Evolutionary conservation across 2,329 filamentous ascomycete species (phyloP).

Genomic region (Paecilomyces formosus): DNA sequence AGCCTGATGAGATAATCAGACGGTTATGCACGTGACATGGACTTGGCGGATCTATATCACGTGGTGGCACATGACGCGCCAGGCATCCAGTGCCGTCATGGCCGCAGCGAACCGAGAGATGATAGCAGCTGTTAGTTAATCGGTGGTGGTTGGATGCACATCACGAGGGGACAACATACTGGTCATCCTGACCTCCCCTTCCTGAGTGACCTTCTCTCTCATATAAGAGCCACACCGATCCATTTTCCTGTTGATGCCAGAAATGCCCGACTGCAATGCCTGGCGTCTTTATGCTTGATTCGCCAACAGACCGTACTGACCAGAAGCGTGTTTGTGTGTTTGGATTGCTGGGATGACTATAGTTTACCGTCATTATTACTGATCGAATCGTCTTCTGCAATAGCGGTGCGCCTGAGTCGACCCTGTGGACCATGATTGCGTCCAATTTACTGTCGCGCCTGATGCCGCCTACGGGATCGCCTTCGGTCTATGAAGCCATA

Average conservation of each 20-base stretch:
- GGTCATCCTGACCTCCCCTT: not conserved
- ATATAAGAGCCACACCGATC: not conserved
- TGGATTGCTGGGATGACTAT: not conserved
- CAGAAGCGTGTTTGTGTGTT: not conserved
- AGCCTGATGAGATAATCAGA: not conserved
- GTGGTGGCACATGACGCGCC: not conserved
- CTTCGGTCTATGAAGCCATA: constrained; percentile 42
- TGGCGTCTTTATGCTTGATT: not conserved
- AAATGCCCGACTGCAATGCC: not conserved
- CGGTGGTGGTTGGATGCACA: not conserved
- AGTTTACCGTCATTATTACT: not conserved
- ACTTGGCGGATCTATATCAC: not conserved
- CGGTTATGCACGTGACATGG: not conserved
- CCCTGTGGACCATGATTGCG: constrained; percentile 27
- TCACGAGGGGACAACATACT: not conserved
- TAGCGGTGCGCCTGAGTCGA: not conserved
- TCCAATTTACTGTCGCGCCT: constrained; percentile 36
- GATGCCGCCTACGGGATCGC: constrained; percentile 43
- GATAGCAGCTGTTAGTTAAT: not conserved
- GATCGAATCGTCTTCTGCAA: not conserved
- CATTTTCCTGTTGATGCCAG: not conserved
- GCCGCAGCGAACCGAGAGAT: not conserved
- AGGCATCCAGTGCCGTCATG: not conserved
- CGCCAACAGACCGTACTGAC: not conserved
- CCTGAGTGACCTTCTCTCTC: not conserved